A percentile compares a stretch with the other conserved stretches of the same genome.
Conservation (phyloP, 1,284 basidiomycete species). For the Ceratobasidium sp. region DNA sequence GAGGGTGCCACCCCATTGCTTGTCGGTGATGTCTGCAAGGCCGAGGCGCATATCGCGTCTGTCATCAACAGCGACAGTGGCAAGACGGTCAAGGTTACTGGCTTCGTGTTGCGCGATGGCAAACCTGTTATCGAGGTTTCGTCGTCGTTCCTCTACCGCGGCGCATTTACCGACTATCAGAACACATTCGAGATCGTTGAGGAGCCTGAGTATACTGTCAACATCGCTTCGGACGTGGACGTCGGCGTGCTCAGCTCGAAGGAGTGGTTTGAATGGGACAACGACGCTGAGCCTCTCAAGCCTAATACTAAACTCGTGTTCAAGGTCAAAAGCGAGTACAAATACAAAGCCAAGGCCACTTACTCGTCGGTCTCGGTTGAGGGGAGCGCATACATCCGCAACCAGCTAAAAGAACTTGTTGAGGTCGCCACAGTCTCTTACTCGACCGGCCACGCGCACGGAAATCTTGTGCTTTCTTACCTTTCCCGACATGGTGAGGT, state of each 20-base stretch:
- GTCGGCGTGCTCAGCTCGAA: conserved; percentile 94
- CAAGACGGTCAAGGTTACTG: conserved; percentile 93
- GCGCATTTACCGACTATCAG: conserved; percentile 90
- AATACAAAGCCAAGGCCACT: conserved; percentile 90
- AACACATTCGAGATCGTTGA: conserved; percentile 95
- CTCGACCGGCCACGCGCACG: conserved; percentile 84
- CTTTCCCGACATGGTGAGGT: conserved; percentile 88
- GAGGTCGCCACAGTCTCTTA: conserved; percentile 91
- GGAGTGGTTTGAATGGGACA: conserved; percentile 98
- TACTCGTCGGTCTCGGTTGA: conserved; percentile 85
- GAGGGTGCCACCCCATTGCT: conserved; percentile 79
- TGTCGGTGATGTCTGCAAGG: conserved; percentile 90
- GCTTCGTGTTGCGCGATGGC: conserved; percentile 78
- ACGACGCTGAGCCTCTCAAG: conserved; percentile 79
- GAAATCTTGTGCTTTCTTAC: conserved; percentile 94
- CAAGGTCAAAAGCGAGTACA: conserved; percentile 85
- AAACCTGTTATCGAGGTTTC: conserved; percentile 91
- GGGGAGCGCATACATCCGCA: conserved; percentile 86
- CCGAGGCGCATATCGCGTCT: conserved; percentile 88
- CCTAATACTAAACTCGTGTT: conserved; percentile 89
- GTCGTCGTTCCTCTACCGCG: conserved; percentile 97
- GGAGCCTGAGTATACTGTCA: conserved; percentile 87
- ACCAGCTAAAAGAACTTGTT: conserved; percentile 85
- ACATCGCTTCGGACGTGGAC: conserved; percentile 78
- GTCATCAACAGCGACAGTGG: conserved; percentile 93